Conservation (phyloP, 2,329 filamentous ascomycete species). For the Cryphonectria radicalis region DNA sequence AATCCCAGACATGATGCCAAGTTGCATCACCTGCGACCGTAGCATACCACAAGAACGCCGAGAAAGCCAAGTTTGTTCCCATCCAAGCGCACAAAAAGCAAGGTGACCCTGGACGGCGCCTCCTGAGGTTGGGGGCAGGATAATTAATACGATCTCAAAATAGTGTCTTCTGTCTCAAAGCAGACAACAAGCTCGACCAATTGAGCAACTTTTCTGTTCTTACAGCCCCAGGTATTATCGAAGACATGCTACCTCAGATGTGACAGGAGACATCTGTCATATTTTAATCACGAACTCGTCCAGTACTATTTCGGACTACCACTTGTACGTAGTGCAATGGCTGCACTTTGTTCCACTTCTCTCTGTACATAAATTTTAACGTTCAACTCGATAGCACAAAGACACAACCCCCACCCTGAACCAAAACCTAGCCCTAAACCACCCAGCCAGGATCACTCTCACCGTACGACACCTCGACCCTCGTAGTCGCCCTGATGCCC, state of each 20-base stretch:
- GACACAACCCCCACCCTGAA: background rate
- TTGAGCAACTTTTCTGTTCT: background rate
- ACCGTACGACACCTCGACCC: slow-evolving; percentile 14
- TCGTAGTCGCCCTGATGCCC: slow-evolving; percentile 17
- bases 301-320: no score
- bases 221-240: background rate
- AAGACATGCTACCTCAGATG: background rate
- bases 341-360: no score
- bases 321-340: no score
- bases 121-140: background rate
- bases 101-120: background rate
- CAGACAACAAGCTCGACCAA: background rate
- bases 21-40: background rate
- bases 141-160: background rate
- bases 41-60: background rate
- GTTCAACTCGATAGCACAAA: background rate
- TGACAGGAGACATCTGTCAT: background rate
- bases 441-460: background rate
- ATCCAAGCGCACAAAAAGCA: background rate
- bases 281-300: background rate
- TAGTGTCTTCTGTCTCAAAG: background rate
- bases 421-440: background rate
- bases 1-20: background rate
- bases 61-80: background rate
- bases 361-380: background rate